Base-by-base conservation (phyloP, 1,284 basidiomycete genomes). In the Sanghuangporus baumii region DNA sequence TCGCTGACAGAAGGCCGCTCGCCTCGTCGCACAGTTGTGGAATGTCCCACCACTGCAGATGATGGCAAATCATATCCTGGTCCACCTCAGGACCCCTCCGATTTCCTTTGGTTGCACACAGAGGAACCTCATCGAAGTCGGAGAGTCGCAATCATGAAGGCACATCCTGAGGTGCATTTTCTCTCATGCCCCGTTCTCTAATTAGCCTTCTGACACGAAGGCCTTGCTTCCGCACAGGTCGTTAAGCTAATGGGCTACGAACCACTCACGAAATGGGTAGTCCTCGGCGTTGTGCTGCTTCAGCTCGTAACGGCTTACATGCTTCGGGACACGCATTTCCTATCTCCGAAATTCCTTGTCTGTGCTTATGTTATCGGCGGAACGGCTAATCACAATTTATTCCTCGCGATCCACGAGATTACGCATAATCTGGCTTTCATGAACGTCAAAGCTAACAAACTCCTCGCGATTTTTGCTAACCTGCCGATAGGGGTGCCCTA, bases 401-500 rank as follows among this genome's bases (percentile, higher is more conserved):
- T 99, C 76, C 83, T 99, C 43, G 94, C 96, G 26, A 97, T 99
- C 62, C 96, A 99, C 74, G 96, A 99, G 72, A 98, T 99, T 68
- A 98, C 96, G 1, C 96, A 99, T 76, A 98, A 98, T 73, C 83
- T 99, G 40, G 96, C 94, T 2, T 99, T 98, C 79, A 85, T 84
- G 67, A 82, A 89, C 34, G 86, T 98, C 55, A 79, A 78, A 48
- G 84, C 89, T 5, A 99, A 99, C 77, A 95, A 96, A 71, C 71
- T 86, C 5, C 80, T 97, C 37, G 94, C 97, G 0, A 88, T 98
- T 67, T 84, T 95, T 61, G 91, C 94, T 4, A 99, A 99, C 72
- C 72, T 96, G 40, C 91, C 94, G 0, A 98, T 98, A 63, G 95
- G 91, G 1, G 84, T 99, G 14, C 97, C 96, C 0, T 99, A 98